Conservation (phyloP, 2,329 filamentous ascomycete species). For the Fusarium guadeloupense region DNA sequence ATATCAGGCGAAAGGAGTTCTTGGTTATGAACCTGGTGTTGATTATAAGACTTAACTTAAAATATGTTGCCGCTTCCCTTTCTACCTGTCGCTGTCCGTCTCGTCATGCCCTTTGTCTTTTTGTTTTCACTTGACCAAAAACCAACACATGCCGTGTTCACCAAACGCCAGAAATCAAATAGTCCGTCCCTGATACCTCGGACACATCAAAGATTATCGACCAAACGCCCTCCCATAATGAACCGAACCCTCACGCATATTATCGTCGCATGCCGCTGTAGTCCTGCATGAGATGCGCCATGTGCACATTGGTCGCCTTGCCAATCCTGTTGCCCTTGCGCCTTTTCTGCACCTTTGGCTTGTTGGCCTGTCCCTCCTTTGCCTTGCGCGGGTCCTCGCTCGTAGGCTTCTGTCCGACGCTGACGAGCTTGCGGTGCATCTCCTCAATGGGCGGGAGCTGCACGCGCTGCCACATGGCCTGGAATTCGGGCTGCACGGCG, state of each 20-base stretch:
- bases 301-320: conserved; percentile 88
- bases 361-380: conserved; percentile 54
- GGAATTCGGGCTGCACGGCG: conserved; percentile 82
- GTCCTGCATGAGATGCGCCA: conserved; percentile 83
- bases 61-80: conserved; percentile 18
- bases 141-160: neutral
- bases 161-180: conserved; percentile 22
- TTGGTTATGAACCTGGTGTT: conserved; percentile 12
- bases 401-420: conserved; percentile 83
- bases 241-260: neutral
- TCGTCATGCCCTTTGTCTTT: conserved; percentile 10
- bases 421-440: conserved; percentile 78
- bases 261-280: conserved; percentile 60
- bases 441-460: conserved; percentile 79
- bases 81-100: conserved; percentile 19
- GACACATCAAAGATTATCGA: conserved; percentile 1
- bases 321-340: conserved; percentile 71
- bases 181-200: neutral
- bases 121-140: conserved; percentile 17
- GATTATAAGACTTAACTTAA: conserved; percentile 13
- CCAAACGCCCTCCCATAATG: conserved; percentile 28
- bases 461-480: conserved; percentile 82
- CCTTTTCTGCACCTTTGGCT: conserved; percentile 79
- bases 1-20: neutral
- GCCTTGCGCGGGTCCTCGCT: conserved; percentile 76